These are phyloP conservation scores for Nitzschia inconspicua DNA, from an alignment of 108 stramenopile species.

Conservation along the genomic window DNA sequence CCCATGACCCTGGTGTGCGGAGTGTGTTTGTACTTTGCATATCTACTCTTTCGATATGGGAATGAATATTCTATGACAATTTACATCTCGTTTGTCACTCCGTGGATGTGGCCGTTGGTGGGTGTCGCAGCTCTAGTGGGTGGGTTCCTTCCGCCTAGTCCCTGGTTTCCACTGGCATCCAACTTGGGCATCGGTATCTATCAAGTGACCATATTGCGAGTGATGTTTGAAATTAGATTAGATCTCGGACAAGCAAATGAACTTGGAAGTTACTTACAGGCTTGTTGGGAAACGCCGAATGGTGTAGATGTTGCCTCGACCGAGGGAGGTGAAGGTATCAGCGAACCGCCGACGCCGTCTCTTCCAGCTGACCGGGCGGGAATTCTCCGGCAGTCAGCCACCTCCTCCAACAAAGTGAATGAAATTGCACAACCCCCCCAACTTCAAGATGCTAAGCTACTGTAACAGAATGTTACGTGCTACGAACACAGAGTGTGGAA, in stretches of 20 bases:
- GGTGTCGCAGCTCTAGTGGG: constrained; percentile 4
- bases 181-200: constrained; percentile 16
- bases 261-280: constrained; percentile 18
- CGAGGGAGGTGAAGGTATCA: too few relatives aligned
- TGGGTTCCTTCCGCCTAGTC: constrained; percentile 8
- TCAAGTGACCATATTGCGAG: constrained; percentile 6
- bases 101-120: constrained; percentile 17
- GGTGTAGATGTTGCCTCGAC: too few relatives aligned
- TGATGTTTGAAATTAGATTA: constrained; percentile 19
- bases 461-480: too few relatives aligned
- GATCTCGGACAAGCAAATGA: constrained; percentile 20
- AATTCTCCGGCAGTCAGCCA: too few relatives aligned
- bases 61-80: constrained; percentile 29
- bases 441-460: too few relatives aligned
- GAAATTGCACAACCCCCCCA: too few relatives aligned
- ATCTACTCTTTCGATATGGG: constrained; percentile 27
- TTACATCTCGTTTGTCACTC: constrained; percentile 16
- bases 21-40: constrained; percentile 18
- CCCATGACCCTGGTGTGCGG: constrained; percentile 1
- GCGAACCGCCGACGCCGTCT: too few relatives aligned
- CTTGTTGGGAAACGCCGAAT: too few relatives aligned
- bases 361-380: too few relatives aligned
- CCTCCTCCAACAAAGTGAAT: too few relatives aligned
- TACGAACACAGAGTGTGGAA: too few relatives aligned
- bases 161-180: constrained; percentile 20